Percentiles rank a stretch among this genome's conserved stretches.
These are phyloP conservation scores for Eucalyptus melliodora DNA, from an alignment of 345 rosid species.

Conservation along the genomic window DNA sequence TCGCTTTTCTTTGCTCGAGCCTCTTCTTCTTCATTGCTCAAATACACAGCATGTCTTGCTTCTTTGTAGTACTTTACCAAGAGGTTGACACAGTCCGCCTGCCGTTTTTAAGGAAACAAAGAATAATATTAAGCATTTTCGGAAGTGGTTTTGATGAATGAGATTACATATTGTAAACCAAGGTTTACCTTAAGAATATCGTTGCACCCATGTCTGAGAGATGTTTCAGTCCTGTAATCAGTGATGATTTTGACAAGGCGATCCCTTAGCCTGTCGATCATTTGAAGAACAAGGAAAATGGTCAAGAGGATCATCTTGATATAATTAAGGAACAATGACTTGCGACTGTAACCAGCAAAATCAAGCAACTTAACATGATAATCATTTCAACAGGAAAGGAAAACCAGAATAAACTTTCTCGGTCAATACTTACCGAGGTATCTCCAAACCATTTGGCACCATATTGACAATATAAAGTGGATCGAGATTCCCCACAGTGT, in stretches of 20 bases:
- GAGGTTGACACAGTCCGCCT: constrained; percentile 95
- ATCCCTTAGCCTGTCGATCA: constrained; percentile 64
- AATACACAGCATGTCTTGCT: constrained; percentile 66
- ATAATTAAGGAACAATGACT: neutral
- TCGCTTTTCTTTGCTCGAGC: constrained; percentile 43
- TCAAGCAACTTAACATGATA: neutral
- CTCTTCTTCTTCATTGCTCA: constrained; percentile 60
- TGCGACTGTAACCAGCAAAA: neutral
- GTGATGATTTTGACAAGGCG: constrained; percentile 88
- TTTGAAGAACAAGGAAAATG: neutral
- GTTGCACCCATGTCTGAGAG: constrained; percentile 95
- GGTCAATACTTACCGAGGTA: constrained; percentile 71
- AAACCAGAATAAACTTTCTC: neutral
- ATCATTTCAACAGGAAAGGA: neutral
- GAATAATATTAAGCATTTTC: neutral
- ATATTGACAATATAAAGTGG: constrained; percentile 93
- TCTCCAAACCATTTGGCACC: constrained; percentile 98
- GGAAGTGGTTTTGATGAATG: neutral
- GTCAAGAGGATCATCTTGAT: neutral
- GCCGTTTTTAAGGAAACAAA: neutral
- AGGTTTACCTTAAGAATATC: constrained; percentile 78
- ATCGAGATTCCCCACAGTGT: constrained; percentile 98
- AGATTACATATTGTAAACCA: neutral
- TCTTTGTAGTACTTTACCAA: constrained; percentile 83
- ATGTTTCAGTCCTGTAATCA: constrained; percentile 97